A percentile compares a stretch with the other conserved stretches of the same genome.
phyloP scores from a whole-genome alignment of 2,329 filamentous ascomycete species.

The Colletotrichum sp. region DNA sequence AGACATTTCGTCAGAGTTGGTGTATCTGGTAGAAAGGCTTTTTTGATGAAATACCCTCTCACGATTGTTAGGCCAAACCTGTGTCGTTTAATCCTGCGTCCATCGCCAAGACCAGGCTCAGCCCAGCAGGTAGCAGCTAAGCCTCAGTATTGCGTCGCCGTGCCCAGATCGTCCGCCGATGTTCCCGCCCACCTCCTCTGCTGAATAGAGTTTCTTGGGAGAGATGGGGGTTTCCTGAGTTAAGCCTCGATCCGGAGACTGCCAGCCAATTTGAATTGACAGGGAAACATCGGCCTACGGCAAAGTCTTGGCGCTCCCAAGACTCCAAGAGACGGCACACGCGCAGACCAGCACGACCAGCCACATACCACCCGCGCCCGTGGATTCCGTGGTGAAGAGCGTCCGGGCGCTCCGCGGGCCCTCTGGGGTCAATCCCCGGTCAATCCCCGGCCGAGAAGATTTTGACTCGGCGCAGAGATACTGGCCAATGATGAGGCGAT shows the following conservation, averaged over 20 bases:
- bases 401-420: neutral
- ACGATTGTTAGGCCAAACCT: neutral
- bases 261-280: neutral
- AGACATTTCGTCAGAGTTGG: neutral
- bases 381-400: neutral
- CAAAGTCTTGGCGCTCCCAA: neutral
- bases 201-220: neutral
- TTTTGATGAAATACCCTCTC: neutral
- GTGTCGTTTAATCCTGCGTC: neutral
- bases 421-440: neutral
- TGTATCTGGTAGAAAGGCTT: conserved; percentile 14
- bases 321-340: neutral
- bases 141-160: conserved; percentile 5
- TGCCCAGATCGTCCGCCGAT: neutral
- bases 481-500: neutral
- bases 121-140: conserved; percentile 1
- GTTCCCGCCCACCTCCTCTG: neutral
- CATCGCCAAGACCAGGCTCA: conserved; percentile 3
- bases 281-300: neutral
- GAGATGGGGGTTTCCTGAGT: neutral
- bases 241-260: neutral
- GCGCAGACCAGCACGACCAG: neutral
- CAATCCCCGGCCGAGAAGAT: neutral
- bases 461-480: neutral
- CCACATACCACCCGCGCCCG: neutral